Conservation (phyloP, 345 rosid genomes). For the Eucalyptus albens region DNA sequence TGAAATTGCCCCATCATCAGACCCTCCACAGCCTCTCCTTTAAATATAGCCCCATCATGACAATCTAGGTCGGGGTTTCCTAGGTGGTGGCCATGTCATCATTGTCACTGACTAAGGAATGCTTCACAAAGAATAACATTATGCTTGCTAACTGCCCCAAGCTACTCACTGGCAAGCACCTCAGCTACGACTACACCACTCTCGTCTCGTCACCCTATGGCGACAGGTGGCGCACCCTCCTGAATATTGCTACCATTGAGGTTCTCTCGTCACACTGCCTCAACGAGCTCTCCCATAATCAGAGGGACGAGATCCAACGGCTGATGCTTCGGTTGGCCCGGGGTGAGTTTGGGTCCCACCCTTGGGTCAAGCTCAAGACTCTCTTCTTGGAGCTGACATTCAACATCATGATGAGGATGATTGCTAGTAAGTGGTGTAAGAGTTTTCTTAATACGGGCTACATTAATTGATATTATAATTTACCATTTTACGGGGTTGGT, state of each 20-base stretch:
- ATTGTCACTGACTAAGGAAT: conserved; percentile 18
- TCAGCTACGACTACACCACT: conserved; percentile 22
- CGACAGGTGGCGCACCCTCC: conserved; percentile 52
- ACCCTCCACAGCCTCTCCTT: conserved; percentile 5
- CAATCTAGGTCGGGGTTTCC: conserved; percentile 27
- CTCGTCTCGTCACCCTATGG: conserved; percentile 24
- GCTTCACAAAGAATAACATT: conserved; percentile 38
- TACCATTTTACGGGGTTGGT: too few relatives aligned
- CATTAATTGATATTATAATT: too few relatives aligned
- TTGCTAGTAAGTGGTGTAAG: conserved; percentile 25
- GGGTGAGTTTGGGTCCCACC: background rate
- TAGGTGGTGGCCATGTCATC: conserved; percentile 19
- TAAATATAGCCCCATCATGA: conserved; percentile 25
- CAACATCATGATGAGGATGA: conserved; percentile 19
- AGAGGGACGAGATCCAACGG: conserved; percentile 28
- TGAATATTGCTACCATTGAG: conserved; percentile 21
- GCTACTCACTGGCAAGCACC: conserved; percentile 4
- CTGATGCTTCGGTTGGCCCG: conserved; percentile 14
- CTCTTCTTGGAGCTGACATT: conserved; percentile 14
- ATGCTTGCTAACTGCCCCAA: conserved; percentile 36
- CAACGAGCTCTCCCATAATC: background rate
- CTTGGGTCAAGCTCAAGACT: conserved; percentile 27
- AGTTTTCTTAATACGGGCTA: too few relatives aligned
- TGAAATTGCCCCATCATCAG: conserved; percentile 5
- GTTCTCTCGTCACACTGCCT: conserved; percentile 41